phyloP scores from a whole-genome alignment of 2,329 filamentous ascomycete species.

The Penicillium sp. region DNA sequence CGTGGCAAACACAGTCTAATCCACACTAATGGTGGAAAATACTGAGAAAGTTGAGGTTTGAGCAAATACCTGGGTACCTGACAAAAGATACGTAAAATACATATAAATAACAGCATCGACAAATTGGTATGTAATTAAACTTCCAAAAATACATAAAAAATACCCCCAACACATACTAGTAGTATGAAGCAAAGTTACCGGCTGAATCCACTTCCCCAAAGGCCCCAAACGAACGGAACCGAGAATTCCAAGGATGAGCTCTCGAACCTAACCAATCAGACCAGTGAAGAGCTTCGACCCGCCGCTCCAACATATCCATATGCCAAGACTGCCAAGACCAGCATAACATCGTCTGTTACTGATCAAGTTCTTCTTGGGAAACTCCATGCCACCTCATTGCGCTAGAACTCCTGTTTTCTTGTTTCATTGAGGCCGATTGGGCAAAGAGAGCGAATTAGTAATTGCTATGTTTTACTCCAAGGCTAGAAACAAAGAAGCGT shows the following conservation, averaged over 20 bases:
- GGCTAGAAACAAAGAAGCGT: background rate
- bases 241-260: background rate
- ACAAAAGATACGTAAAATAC: background rate
- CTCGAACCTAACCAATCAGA: conserved; percentile 19
- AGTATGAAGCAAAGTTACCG: background rate
- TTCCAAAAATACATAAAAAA: background rate
- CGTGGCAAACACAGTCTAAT: background rate
- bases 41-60: background rate
- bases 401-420: background rate
- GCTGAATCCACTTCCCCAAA: conserved; percentile 1
- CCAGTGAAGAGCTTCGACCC: background rate
- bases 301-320: background rate
- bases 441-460: background rate
- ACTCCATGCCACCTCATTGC: background rate
- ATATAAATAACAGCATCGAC: background rate
- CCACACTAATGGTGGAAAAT: background rate
- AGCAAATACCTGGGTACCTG: background rate
- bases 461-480: background rate
- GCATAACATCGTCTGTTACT: background rate
- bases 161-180: background rate
- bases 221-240: background rate
- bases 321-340: conserved; percentile 11
- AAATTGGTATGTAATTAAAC: background rate
- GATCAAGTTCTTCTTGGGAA: background rate
- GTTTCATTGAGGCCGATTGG: background rate